Base-by-base conservation (phyloP, 257 asterid genomes). In the Gentiana straminea region DNA sequence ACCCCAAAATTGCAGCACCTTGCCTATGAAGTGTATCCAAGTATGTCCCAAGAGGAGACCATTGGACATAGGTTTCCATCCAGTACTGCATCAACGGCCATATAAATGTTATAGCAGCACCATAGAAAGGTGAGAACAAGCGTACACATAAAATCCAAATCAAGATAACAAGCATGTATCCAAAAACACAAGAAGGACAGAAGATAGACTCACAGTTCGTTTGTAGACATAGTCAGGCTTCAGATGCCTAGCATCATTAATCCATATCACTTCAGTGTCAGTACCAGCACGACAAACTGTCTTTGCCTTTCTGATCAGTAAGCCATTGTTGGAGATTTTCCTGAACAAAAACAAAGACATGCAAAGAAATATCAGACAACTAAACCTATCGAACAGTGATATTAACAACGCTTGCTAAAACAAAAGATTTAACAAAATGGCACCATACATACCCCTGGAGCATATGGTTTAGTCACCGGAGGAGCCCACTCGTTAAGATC, bases 401-500 rank as follows among this genome's bases (percentile, higher is more conserved):
- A 54, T 62, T 37, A 51, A 69, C 45, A n/a, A 32, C 24, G n/a
- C n/a, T n/a, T n/a, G n/a, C n/a, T n/a, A 56, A 37, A 8, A 59
- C 61, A 8, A 38, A 41, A 56, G 37, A 39, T 4, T 15, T n/a
- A 13, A 43, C 41, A 49, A 48, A 48, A 46, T 61, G 54, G 58
- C 39, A 41, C 86, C 36, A 56, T n/a, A n/a, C n/a, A n/a, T n/a
- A 89, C 97, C 94, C 90, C 90, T 54, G 97, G 93, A 52, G 68
- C 53, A 61, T 88, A 87, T 12, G 90, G 94, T 69, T 67, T 85
- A 62, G 78, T 72, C 64, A 82, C 95, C 62, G 97, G 97, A 39
- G 95, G 97, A 54, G 98, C 98, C 98, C 97, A 88, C 67, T 85
- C 89, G 72, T 92, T 95, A 1, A 94, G 97, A 60, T 87, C 91